These are phyloP conservation scores for Wickerhamomyces chambardii DNA, from an alignment of 805 yeast species.

Conservation along the genomic window DNA sequence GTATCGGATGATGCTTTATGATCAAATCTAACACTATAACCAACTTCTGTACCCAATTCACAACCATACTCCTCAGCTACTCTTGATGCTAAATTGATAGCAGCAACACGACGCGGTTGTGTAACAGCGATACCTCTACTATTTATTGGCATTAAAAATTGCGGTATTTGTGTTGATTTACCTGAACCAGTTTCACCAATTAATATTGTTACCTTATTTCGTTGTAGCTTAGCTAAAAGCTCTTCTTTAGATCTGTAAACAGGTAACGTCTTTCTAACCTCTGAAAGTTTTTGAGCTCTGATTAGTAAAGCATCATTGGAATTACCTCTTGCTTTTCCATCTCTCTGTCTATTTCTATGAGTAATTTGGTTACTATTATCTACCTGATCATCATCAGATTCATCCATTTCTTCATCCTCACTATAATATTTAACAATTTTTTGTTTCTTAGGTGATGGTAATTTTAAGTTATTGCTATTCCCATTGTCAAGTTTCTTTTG, in stretches of 20 bases:
- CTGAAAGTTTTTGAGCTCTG: conserved; percentile 34
- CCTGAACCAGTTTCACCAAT: conserved; percentile 99
- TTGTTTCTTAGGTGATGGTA: conserved; percentile 5
- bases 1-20: conserved; percentile 55
- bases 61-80: conserved; percentile 87
- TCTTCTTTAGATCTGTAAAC: conserved; percentile 64
- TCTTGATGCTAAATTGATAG: conserved; percentile 86
- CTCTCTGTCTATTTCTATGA: conserved; percentile 7
- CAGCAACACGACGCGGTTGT: conserved; percentile 97
- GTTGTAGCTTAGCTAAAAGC: conserved; percentile 42
- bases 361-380: conserved; percentile 1
- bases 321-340: conserved; percentile 5
- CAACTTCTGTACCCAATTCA: conserved; percentile 70
- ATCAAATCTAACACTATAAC: conserved; percentile 90
- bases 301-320: conserved; percentile 22
- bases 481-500: no score
- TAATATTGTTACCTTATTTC: conserved; percentile 63
- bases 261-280: conserved; percentile 55
- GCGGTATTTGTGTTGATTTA: conserved; percentile 96
- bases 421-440: conserved; percentile 27
- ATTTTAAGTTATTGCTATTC: conserved; percentile 3
- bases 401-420: conserved; percentile 25
- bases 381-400: conserved; percentile 3
- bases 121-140: conserved; percentile 75
- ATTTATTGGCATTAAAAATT: conserved; percentile 53